Evolutionary conservation across 345 rosid species (phyloP).

Genomic region (Carallia pectinifolia): DNA sequence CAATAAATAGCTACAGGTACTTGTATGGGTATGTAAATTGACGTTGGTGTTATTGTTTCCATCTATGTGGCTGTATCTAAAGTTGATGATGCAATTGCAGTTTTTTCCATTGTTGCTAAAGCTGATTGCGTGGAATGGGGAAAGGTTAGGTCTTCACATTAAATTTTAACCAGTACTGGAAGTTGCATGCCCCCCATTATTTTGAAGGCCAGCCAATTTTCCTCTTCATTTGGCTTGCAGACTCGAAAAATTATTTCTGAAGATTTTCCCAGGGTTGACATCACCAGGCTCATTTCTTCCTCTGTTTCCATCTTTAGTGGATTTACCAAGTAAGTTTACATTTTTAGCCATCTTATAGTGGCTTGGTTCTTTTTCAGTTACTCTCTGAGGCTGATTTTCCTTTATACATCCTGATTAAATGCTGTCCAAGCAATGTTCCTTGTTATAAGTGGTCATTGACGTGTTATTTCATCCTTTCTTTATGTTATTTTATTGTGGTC

Average conservation of each 20-base stretch:
- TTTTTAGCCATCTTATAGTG: not conserved
- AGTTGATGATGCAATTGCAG: slow-evolving; percentile 41
- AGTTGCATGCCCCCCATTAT: not conserved
- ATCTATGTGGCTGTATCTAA: slow-evolving; percentile 5
- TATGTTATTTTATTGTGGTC: not conserved
- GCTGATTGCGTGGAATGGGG: slow-evolving; percentile 94
- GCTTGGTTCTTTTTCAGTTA: not conserved
- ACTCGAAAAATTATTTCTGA: slow-evolving; percentile 68
- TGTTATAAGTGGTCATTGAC: not conserved
- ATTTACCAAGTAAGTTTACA: slow-evolving; percentile 73
- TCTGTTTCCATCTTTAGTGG: slow-evolving; percentile 76
- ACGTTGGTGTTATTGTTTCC: not conserved
- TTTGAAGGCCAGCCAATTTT: slow-evolving; percentile 9
- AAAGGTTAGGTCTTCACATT: slow-evolving; percentile 53
- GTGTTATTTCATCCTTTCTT: not conserved
- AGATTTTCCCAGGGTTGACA: slow-evolving; percentile 70
- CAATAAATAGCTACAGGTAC: too few species aligned
- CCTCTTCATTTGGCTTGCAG: slow-evolving; percentile 41
- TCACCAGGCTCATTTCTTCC: slow-evolving; percentile 95
- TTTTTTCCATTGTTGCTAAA: slow-evolving; percentile 91
- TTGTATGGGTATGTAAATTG: too few species aligned
- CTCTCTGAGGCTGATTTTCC: not conserved
- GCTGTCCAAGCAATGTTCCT: not conserved
- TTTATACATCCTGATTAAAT: not conserved
- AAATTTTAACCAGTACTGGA: not conserved